Evolutionary conservation across 2,329 filamentous ascomycete genomes (phyloP).

Genomic region (Neonectria coccinea): DNA sequence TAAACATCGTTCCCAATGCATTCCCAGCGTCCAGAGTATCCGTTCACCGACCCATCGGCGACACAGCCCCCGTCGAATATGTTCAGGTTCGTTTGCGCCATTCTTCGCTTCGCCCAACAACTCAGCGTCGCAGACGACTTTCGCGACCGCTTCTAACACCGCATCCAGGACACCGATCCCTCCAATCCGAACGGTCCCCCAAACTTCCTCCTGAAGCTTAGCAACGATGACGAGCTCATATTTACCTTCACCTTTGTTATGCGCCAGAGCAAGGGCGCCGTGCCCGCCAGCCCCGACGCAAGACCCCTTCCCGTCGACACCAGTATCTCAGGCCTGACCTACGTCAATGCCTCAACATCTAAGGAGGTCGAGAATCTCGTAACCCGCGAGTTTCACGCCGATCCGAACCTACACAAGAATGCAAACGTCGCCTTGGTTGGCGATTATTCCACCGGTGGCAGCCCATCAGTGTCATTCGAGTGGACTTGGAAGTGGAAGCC

Average conservation of each 20-base stretch:
- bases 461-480: conserved; percentile 85
- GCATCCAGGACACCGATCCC: conserved; percentile 79
- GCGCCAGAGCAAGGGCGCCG: conserved; percentile 61
- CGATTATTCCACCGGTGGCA: conserved; percentile 88
- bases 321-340: conserved; percentile 88
- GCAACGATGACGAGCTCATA: conserved; percentile 90
- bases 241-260: conserved; percentile 95
- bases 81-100: conserved; percentile 76
- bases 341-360: conserved; percentile 86
- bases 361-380: conserved; percentile 94
- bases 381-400: conserved; percentile 94
- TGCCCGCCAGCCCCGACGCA: conserved; percentile 58
- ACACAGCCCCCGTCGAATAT: conserved; percentile 85
- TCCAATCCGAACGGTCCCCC: conserved; percentile 63
- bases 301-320: conserved; percentile 71
- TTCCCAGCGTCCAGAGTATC: conserved; percentile 85
- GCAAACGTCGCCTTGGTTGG: conserved; percentile 96
- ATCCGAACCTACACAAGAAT: conserved; percentile 97
- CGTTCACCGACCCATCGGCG: conserved; percentile 77
- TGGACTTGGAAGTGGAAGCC: conserved; percentile 99
- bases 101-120: conserved; percentile 27
- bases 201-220: conserved; percentile 85
- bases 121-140: conserved; percentile 23
- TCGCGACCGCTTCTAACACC: conserved; percentile 36
- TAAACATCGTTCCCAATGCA: conserved; percentile 85